Evolutionary conservation across 495 filamentous ascomycete species (phyloP).

Genomic region (Evernia prunastri): DNA sequence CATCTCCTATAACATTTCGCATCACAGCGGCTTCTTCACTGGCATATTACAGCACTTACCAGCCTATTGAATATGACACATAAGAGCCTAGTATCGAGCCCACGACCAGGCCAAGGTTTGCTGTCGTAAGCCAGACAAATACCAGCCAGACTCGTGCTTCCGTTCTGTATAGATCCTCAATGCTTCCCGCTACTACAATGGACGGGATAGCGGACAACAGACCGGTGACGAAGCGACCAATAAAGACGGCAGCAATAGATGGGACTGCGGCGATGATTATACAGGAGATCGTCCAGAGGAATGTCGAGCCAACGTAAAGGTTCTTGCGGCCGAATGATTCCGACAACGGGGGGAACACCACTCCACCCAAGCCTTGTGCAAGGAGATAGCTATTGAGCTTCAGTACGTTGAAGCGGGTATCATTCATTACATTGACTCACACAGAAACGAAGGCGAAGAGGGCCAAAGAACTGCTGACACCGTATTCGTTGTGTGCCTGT

Average conservation of each 20-base stretch:
- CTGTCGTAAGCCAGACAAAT: constrained; percentile 41
- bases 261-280: constrained; percentile 38
- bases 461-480: background rate
- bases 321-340: constrained; percentile 47
- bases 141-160: constrained; percentile 44
- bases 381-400: constrained; percentile 37
- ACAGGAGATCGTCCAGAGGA: constrained; percentile 39
- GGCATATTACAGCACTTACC: constrained; percentile 23
- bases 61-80: constrained; percentile 27
- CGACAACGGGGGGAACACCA: constrained; percentile 47
- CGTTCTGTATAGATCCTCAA: constrained; percentile 46
- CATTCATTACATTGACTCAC: background rate
- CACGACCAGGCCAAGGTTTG: constrained; percentile 40
- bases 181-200: constrained; percentile 45
- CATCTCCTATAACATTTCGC: background rate
- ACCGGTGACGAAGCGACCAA: constrained; percentile 42
- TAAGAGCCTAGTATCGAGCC: constrained; percentile 30
- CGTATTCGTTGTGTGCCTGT: background rate
- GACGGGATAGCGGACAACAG: constrained; percentile 46
- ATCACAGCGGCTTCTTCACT: constrained; percentile 20
- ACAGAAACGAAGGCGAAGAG: background rate
- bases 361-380: constrained; percentile 42
- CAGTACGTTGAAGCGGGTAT: background rate
- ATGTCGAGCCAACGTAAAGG: constrained; percentile 44
- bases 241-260: constrained; percentile 33